Percentiles rank a stretch among this genome's conserved stretches.
phyloP scores from a whole-genome alignment of 2,329 filamentous ascomycete genomes.

The Pseudogymnoascus sp. region DNA sequence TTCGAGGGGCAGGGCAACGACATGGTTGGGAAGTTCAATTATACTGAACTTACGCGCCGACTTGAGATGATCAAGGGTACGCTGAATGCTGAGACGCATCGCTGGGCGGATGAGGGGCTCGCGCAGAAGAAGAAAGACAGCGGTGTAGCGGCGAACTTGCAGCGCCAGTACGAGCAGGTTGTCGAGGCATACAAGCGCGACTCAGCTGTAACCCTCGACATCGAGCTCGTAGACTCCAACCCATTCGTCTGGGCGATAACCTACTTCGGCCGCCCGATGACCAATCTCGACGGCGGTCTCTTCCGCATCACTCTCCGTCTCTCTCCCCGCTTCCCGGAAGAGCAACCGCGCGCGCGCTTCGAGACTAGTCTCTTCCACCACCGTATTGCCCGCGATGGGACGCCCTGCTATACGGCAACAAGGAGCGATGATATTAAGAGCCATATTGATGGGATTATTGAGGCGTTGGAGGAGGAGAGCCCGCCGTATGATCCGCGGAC shows the following conservation, averaged over 20 bases:
- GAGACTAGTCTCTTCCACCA: slow-evolving; percentile 83
- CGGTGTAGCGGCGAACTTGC: slow-evolving; percentile 73
- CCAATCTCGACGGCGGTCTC: slow-evolving; percentile 84
- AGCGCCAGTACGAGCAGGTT: slow-evolving; percentile 79
- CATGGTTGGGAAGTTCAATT: slow-evolving; percentile 86
- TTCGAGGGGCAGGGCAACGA: slow-evolving; percentile 73
- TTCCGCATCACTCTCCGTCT: slow-evolving; percentile 76
- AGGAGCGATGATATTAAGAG: slow-evolving; percentile 69
- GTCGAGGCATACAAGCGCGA: slow-evolving; percentile 66
- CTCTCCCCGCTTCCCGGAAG: slow-evolving; percentile 78
- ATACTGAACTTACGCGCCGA: slow-evolving; percentile 64
- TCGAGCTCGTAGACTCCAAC: slow-evolving; percentile 72
- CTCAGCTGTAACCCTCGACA: slow-evolving; percentile 64
- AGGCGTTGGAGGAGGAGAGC: slow-evolving; percentile 76
- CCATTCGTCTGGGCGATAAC: slow-evolving; percentile 86
- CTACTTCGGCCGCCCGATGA: slow-evolving; percentile 88
- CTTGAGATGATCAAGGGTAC: slow-evolving; percentile 62
- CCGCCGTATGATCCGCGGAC: slow-evolving; percentile 87
- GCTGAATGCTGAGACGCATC: slow-evolving; percentile 63
- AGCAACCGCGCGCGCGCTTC: slow-evolving; percentile 78
- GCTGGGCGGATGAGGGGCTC: slow-evolving; percentile 67
- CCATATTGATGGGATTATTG: slow-evolving; percentile 79
- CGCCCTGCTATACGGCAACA: slow-evolving; percentile 73
- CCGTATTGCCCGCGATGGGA: slow-evolving; percentile 71
- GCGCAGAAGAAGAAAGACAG: slow-evolving; percentile 57